Evolutionary conservation across 2,329 filamentous ascomycete species (phyloP), one percentile per base, ranked within the genome.

Genomic region (Aspergillus tanneri): DNA sequence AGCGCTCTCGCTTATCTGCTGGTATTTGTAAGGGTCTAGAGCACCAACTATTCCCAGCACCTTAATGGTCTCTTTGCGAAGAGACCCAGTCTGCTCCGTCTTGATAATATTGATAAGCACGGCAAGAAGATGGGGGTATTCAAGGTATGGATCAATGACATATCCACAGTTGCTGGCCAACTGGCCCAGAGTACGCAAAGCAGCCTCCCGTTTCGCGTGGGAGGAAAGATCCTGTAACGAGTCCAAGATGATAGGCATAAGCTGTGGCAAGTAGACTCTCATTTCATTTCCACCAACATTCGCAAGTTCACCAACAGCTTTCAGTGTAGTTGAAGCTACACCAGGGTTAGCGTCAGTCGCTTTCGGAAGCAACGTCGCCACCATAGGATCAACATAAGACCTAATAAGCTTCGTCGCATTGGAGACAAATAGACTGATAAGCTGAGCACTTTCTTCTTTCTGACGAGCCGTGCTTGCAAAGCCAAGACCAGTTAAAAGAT

Each of bases 331-430:
- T 1, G 93, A 89, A 18, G 93, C 91, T 11, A 99, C 93, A 30
- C 89, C 88, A 0, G 91, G 83, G 57, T 90, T 93, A 0, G 82
- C 70, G 65, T 99, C 95, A 47, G 82, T 85, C 5, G 92, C 89
- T 67, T 96, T 97, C 1, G 93, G 93, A 2, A 99, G 76, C n/a
- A 99, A 80, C 1, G 96, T 90, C 10, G 87, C 87, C 45, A 97
- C 88, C 82, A 99, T 97, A 1, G 93, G 90, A 62, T 96, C 90
- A 37, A 99, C 93, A 61, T 97, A 97, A 3, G 93, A 92, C 67
- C 92, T 92, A 66, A 99, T 95, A 10, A 99, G 79, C 46, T 86
- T 87, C 51, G 95, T 92, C 0, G 93, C 92, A 63, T 96, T 95
- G 54, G 90, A 87, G 6, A 97, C 92, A 30, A 99, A 82, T 47